phyloP scores from a whole-genome alignment of 2,329 filamentous ascomycete genomes.

The Colletotrichum cordylinicola region DNA sequence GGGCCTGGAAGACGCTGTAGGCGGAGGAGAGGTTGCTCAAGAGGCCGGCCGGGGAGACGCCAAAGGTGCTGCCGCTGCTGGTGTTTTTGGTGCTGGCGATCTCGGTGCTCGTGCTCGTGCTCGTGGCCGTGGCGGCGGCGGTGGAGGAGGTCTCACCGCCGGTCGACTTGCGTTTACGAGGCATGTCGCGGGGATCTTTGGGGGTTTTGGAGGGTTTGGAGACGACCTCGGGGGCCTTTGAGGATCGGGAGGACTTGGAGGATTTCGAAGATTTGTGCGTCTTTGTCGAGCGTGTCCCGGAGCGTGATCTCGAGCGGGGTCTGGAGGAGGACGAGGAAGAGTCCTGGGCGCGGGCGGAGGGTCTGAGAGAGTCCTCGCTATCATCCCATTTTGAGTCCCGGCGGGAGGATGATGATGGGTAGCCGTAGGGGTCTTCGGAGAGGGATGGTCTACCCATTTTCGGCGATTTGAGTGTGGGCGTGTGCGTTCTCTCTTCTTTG shows the following conservation, averaged over 20 bases:
- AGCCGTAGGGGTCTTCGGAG: background rate
- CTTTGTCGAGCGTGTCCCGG: background rate
- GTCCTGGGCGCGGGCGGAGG: background rate
- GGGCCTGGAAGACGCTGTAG: conserved; percentile 7
- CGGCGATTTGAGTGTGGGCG: background rate
- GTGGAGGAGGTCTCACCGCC: background rate
- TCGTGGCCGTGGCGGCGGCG: background rate
- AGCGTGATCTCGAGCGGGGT: conserved; percentile 6
- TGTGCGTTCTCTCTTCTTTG: background rate
- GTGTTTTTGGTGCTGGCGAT: background rate
- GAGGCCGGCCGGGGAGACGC: background rate
- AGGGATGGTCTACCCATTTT: conserved; percentile 4
- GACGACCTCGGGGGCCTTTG: background rate
- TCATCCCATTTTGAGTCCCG: conserved; percentile 11
- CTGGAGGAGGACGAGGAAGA: background rate
- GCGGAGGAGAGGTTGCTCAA: conserved; percentile 12
- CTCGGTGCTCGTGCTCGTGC: background rate
- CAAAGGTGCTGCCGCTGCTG: background rate
- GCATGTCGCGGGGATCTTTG: background rate
- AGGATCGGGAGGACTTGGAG: background rate
- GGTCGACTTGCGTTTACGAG: conserved; percentile 5
- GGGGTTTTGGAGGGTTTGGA: background rate
- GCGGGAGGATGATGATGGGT: background rate
- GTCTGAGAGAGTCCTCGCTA: conserved; percentile 7
- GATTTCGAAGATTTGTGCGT: background rate